These are phyloP conservation scores for Elsinoe ampelina DNA, from an alignment of 2,329 filamentous ascomycete genomes.

Conservation along the genomic window DNA sequence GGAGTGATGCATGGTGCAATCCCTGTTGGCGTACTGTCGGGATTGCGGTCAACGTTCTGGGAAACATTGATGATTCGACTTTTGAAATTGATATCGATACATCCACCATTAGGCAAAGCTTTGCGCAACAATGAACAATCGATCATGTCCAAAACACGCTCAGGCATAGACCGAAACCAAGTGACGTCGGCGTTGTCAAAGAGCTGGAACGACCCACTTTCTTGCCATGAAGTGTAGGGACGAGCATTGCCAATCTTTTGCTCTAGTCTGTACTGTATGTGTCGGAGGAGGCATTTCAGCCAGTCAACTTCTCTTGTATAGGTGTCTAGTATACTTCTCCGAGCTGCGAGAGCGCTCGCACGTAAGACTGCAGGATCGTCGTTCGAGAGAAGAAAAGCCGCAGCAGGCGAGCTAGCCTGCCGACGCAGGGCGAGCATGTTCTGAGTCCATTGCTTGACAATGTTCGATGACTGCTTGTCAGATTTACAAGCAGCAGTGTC, in stretches of 20 bases:
- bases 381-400: slow-evolving; percentile 50
- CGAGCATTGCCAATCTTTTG: slow-evolving; percentile 45
- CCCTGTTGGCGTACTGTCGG: slow-evolving; percentile 42
- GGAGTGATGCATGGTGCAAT: slow-evolving; percentile 61
- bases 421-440: slow-evolving; percentile 43
- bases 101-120: slow-evolving; percentile 28
- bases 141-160: slow-evolving; percentile 56
- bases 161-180: slow-evolving; percentile 44
- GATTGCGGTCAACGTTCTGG: slow-evolving; percentile 60
- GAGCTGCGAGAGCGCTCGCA: slow-evolving; percentile 40
- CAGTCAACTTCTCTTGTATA: slow-evolving; percentile 36
- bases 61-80: slow-evolving; percentile 54
- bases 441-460: slow-evolving; percentile 32
- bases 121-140: slow-evolving; percentile 49
- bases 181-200: slow-evolving; percentile 47
- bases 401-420: slow-evolving; percentile 52
- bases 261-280: slow-evolving; percentile 45
- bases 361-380: slow-evolving; percentile 47
- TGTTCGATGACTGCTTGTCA: slow-evolving; percentile 14
- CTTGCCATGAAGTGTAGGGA: slow-evolving; percentile 52
- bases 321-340: slow-evolving; percentile 20
- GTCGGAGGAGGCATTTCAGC: slow-evolving; percentile 50
- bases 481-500: slow-evolving; percentile 20
- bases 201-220: slow-evolving; percentile 43
- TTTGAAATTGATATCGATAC: slow-evolving; percentile 51